Percentiles rank a stretch among this genome's conserved stretches.
Evolutionary conservation across 768 basidiomycete species (phyloP).

Genomic region (Rhizopogon roseolus): DNA sequence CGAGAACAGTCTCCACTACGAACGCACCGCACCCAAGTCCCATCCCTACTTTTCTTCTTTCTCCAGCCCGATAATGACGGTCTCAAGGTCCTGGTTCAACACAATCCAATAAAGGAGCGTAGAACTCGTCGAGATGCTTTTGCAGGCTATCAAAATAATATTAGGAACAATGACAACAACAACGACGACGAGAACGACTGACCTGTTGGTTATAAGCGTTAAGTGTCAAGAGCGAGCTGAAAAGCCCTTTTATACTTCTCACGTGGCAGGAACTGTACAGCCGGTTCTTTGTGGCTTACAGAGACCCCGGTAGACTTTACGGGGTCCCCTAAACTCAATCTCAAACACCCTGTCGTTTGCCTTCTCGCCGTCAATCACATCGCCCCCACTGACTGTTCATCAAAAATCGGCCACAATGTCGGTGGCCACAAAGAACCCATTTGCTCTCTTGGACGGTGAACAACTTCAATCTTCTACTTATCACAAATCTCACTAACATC

Average conservation of each 20-base stretch:
- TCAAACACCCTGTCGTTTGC: constrained; percentile 2
- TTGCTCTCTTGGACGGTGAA: constrained; percentile 76
- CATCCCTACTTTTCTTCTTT: constrained; percentile 55
- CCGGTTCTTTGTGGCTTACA: constrained; percentile 32
- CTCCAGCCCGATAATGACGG: constrained; percentile 79
- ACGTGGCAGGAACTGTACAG: constrained; percentile 32
- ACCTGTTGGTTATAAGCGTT: constrained; percentile 68
- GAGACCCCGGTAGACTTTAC: constrained; percentile 36
- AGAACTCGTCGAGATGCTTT: constrained; percentile 91
- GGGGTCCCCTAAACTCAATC: constrained; percentile 10
- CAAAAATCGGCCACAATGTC: constrained; percentile 67
- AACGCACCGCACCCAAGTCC: constrained; percentile 85
- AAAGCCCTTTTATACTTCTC: constrained; percentile 17
- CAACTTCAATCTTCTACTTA: constrained; percentile 12
- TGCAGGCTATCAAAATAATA: constrained; percentile 41
- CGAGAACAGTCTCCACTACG: constrained; percentile 59
- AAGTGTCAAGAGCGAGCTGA: neutral
- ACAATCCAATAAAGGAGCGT: constrained; percentile 55
- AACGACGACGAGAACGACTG: constrained; percentile 16
- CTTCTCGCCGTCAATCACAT: constrained; percentile 8
- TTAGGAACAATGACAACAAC: constrained; percentile 10
- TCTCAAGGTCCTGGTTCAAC: constrained; percentile 85
- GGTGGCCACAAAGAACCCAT: constrained; percentile 87
- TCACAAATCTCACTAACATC: too few relatives aligned
- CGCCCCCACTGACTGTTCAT: constrained; percentile 12